Conservation (phyloP, 306 rosid species). For the Trifolium subterraneum region DNA sequence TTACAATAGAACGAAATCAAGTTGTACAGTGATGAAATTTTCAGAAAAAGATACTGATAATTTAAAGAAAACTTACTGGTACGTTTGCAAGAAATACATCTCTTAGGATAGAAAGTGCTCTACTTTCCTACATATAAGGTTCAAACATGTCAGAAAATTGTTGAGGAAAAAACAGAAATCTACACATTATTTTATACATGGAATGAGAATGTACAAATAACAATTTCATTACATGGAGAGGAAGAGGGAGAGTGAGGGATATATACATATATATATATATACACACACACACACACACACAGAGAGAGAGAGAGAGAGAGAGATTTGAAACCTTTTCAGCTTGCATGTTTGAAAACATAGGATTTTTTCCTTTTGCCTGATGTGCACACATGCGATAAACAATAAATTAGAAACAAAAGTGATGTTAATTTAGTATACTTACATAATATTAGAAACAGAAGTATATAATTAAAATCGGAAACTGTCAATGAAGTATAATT, state of each 20-base stretch:
- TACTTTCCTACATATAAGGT: slow-evolving; percentile 58
- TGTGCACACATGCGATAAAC: slow-evolving; percentile 38
- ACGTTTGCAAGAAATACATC: slow-evolving; percentile 86
- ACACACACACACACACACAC: too few species aligned
- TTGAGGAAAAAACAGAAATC: slow-evolving; percentile 13
- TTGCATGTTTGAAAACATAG: slow-evolving; percentile 42
- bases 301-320: not conserved
- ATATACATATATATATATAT: too few species aligned
- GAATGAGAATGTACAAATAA: slow-evolving; percentile 35
- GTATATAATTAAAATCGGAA: slow-evolving; percentile 24
- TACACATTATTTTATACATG: slow-evolving; percentile 17
- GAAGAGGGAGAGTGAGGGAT: not conserved
- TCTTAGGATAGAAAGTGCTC: slow-evolving; percentile 61
- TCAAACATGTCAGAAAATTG: slow-evolving; percentile 30
- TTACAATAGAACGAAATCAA: slow-evolving; percentile 30
- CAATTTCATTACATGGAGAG: not conserved
- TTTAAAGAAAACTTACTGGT: slow-evolving; percentile 58
- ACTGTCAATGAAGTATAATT: not conserved
- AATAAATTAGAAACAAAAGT: slow-evolving; percentile 24
- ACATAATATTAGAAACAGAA: slow-evolving; percentile 30
- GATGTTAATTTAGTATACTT: slow-evolving; percentile 4
- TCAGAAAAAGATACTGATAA: not conserved
- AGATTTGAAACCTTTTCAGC: slow-evolving; percentile 60
- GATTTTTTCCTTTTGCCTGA: slow-evolving; percentile 57
- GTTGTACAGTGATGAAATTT: not conserved